phyloP scores from a whole-genome alignment of 495 filamentous ascomycete genomes.

The Sporormia fimetaria region DNA sequence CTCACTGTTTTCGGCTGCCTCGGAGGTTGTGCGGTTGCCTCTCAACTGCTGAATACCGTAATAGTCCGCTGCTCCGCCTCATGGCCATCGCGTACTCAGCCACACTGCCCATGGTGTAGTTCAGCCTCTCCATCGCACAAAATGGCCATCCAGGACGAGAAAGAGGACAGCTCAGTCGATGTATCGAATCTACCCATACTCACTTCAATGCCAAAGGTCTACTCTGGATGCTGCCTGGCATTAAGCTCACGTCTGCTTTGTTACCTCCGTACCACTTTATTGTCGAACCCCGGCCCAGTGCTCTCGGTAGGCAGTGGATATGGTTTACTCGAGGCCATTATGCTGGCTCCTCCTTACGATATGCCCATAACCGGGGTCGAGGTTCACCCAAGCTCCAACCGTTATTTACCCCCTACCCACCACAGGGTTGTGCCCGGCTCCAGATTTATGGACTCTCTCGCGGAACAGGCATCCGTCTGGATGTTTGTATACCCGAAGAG shows the following conservation, averaged over 20 bases:
- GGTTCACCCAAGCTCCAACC: constrained; percentile 36
- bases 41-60: too few species aligned
- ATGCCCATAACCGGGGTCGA: constrained; percentile 38
- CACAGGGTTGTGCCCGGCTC: constrained; percentile 37
- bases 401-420: constrained; percentile 36
- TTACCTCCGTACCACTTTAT: constrained; percentile 33
- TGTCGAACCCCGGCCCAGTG: constrained; percentile 32
- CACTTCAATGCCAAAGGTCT: constrained; percentile 12
- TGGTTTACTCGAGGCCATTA: constrained; percentile 42
- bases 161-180: too few species aligned
- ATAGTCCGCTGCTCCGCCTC: too few species aligned
- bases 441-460: constrained; percentile 33
- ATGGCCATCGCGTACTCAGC: too few species aligned
- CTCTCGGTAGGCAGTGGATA: constrained; percentile 46
- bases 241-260: constrained; percentile 37
- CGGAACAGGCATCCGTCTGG: constrained; percentile 36
- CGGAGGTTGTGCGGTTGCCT: too few species aligned
- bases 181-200: too few species aligned
- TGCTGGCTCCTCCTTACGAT: constrained; percentile 24
- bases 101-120: too few species aligned
- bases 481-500: constrained; percentile 49
- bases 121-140: too few species aligned
- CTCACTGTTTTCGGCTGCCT: too few species aligned
- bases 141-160: too few species aligned
- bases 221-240: constrained; percentile 40